phyloP scores from a whole-genome alignment of 257 asterid species.

The Eucommia ulmoides region DNA sequence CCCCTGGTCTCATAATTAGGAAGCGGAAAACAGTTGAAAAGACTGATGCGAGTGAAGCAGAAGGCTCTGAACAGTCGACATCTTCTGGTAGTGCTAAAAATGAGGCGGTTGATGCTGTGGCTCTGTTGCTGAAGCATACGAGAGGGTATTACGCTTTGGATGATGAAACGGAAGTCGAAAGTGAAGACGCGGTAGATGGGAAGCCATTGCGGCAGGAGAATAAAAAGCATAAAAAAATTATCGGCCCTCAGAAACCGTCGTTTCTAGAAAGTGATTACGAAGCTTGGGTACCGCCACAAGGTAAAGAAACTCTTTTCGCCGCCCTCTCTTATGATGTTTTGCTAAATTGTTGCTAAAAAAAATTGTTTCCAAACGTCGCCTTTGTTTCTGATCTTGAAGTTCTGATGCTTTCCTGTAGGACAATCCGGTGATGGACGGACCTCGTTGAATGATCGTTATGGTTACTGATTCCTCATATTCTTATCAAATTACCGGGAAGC shows the following conservation, averaged over 20 bases:
- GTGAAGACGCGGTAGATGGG: conserved; percentile 15
- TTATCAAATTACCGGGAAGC: too few species aligned
- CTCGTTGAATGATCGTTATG: conserved; percentile 74
- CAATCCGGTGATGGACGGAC: conserved; percentile 97
- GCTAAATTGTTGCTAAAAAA: too few species aligned
- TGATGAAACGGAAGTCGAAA: conserved; percentile 27
- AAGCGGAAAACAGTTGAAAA: conserved; percentile 61
- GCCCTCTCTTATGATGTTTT: conserved; percentile 3
- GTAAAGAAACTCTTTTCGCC: conserved; percentile 25
- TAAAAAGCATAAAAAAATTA: conserved; percentile 43
- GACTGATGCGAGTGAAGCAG: conserved; percentile 24
- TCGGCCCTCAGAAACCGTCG: conserved; percentile 80
- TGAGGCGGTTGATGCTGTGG: conserved; percentile 81
- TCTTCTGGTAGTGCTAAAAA: conserved; percentile 23
- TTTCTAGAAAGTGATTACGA: conserved; percentile 34
- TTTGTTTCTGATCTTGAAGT: conserved; percentile 2
- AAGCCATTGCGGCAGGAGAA: conserved; percentile 27
- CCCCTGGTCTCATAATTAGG: conserved; percentile 90
- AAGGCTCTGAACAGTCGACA: conserved; percentile 30
- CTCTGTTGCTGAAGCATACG: conserved; percentile 72
- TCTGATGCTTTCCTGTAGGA: conserved; percentile 35
- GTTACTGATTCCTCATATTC: conserved; percentile 34
- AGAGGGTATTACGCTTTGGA: conserved; percentile 34
- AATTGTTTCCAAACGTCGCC: too few species aligned
- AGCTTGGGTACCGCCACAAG: conserved; percentile 96